Base-by-base conservation (phyloP, 495 filamentous ascomycete species). In the Aspergillus haitiensis region DNA sequence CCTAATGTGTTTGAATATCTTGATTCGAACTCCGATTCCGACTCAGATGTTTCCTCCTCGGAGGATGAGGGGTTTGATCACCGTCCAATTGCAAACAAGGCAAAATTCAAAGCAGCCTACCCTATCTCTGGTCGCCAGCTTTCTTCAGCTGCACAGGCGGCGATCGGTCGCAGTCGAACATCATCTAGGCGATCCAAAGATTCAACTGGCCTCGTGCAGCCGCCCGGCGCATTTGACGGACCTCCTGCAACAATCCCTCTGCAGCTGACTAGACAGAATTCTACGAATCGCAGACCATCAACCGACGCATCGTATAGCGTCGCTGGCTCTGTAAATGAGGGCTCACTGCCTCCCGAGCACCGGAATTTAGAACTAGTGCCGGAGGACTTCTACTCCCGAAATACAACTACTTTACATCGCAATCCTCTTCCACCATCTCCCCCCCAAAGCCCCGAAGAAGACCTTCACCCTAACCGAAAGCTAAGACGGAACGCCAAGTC, bases 1-100 rank as follows among this genome's bases (percentile, higher is more conserved):
- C 73, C 72, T 6, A 72, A 78, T 61, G 77, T 80, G 8, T 80
- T 80, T 60, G 70, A 80, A 47, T 80, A 72, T 33, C 67, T 80
- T 0, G 72, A 78, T 8, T 53, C 68, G 13, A 64, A 67, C 35
- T 67, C 67, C 27, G 61, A 67, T 16, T 59, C 59, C n/a, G 57
- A 63, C 4, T 36, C 55, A n/a, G 66, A 64, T 11, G 7, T 60
- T 18, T 39, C 58, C 16, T 67, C 67, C 10, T 63, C 64, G 13
- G 58, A 61, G n/a, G 68, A 68, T 16, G 66, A 68, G 6, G 67
- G 70, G 27, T 40, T 56, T 8, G 46, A 37, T 3, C 59, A n/a
- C 37, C 53, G 46, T 44, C n/a, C 12, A 13, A 59, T 51, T 55
- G 50, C 46, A 16, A 31, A 61, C 11, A 55, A 40, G 6, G 15